Conservation (phyloP, 2,329 filamentous ascomycete species). For the Drechslera avenae region DNA sequence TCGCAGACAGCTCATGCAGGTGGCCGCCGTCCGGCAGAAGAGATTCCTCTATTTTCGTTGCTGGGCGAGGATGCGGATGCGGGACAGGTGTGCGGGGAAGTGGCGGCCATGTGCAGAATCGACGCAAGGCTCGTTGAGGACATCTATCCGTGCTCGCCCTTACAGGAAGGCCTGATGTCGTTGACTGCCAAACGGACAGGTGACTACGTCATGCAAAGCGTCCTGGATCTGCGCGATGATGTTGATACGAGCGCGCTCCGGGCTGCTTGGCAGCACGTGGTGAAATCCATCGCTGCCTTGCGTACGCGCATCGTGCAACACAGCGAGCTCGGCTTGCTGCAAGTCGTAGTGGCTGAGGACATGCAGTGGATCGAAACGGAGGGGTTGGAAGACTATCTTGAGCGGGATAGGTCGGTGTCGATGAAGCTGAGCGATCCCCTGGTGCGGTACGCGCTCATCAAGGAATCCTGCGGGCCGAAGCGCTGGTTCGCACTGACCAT, state of each 20-base stretch:
- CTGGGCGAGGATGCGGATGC: too few relatives aligned
- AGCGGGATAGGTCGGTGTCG: too few relatives aligned
- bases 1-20: too few relatives aligned
- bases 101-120: background rate
- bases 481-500: slow-evolving; percentile 41
- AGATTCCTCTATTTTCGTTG: too few relatives aligned
- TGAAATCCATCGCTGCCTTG: too few relatives aligned
- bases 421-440: slow-evolving; percentile 11
- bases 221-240: slow-evolving; percentile 40
- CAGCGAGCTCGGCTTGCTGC: slow-evolving; percentile 8
- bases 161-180: slow-evolving; percentile 57
- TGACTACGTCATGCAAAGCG: slow-evolving; percentile 48
- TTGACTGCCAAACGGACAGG: slow-evolving; percentile 54
- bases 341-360: slow-evolving; percentile 19
- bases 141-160: slow-evolving; percentile 60
- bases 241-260: background rate
- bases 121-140: slow-evolving; percentile 49
- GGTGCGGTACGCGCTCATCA: slow-evolving; percentile 16
- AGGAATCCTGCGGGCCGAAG: background rate
- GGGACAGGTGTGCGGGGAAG: background rate
- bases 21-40: slow-evolving; percentile 36
- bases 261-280: too few relatives aligned
- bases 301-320: too few relatives aligned
- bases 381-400: too few relatives aligned
- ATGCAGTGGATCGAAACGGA: too few relatives aligned